These are phyloP conservation scores for Stephanodiscus minutulus DNA, from an alignment of 108 stramenopile species.

Conservation along the genomic window DNA sequence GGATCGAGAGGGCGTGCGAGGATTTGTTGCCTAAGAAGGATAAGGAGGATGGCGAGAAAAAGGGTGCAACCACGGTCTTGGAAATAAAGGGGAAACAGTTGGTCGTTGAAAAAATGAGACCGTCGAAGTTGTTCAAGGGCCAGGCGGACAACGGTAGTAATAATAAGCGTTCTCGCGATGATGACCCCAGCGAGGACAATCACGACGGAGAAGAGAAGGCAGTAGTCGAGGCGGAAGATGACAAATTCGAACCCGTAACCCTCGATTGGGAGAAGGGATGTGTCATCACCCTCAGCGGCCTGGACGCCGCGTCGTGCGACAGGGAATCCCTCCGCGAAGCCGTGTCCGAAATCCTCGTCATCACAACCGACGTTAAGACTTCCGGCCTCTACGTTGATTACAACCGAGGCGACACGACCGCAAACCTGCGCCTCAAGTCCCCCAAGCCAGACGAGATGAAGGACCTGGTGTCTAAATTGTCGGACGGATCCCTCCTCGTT, in stretches of 20 bases:
- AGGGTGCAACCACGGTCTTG: constrained; percentile 17
- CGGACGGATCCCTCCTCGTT: constrained; percentile 64
- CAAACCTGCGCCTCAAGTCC: constrained; percentile 75
- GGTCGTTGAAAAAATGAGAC: constrained; percentile 36
- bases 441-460: constrained; percentile 52
- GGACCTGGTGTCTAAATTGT: constrained; percentile 63
- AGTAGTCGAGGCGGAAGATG: constrained; percentile 23
- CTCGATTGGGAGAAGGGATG: constrained; percentile 83
- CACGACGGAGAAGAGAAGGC: constrained; percentile 37
- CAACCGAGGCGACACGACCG: constrained; percentile 69
- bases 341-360: constrained; percentile 57
- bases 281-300: constrained; percentile 74
- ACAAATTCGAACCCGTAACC: constrained; percentile 51
- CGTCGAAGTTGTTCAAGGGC: constrained; percentile 17
- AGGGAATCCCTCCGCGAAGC: constrained; percentile 77
- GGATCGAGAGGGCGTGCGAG: constrained; percentile 76
- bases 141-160: neutral
- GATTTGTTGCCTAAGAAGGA: constrained; percentile 56
- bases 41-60: constrained; percentile 20
- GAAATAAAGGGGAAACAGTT: constrained; percentile 51
- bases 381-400: constrained; percentile 83
- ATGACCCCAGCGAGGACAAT: constrained; percentile 14
- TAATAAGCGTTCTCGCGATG: constrained; percentile 20
- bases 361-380: constrained; percentile 65
- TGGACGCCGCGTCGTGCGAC: constrained; percentile 64